Evolutionary conservation across 345 rosid species (phyloP).

Genomic region (Corchorus capsularis): DNA sequence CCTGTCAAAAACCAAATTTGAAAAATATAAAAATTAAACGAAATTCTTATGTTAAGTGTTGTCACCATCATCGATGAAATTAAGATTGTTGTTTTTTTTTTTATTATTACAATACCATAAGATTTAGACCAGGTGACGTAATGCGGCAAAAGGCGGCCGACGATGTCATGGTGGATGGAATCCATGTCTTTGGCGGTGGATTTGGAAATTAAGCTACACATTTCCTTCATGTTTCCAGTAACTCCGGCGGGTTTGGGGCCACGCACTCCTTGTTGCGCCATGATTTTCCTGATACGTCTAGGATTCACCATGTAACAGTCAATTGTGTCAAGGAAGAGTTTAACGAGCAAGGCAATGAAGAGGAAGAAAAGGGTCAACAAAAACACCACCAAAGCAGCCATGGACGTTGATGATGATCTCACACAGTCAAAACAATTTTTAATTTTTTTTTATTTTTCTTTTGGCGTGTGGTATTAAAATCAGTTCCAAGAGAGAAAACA

Average conservation of each 20-base stretch:
- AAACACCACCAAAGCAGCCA: conserved; percentile 24
- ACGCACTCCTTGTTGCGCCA: conserved; percentile 87
- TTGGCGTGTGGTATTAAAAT: background rate
- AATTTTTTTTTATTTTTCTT: no score
- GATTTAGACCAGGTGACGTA: conserved; percentile 74
- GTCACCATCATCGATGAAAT: background rate
- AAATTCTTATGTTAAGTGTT: background rate
- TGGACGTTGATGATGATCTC: conserved; percentile 7
- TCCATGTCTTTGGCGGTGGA: conserved; percentile 66
- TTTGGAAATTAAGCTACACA: conserved; percentile 57
- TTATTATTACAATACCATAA: conserved; percentile 48
- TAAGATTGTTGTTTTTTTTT: background rate
- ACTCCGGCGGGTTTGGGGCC: conserved; percentile 80
- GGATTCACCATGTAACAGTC: conserved; percentile 72
- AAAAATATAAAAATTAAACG: background rate
- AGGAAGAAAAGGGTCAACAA: conserved; percentile 29
- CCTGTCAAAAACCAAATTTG: conserved; percentile 40
- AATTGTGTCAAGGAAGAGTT: conserved; percentile 51
- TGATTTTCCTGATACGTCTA: conserved; percentile 65
- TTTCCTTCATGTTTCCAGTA: conserved; percentile 77
- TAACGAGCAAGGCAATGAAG: conserved; percentile 34
- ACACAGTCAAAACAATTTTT: no score
- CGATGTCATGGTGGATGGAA: conserved; percentile 65
- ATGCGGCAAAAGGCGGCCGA: conserved; percentile 84
- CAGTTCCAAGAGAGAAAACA: background rate